A percentile compares a stretch with the other conserved stretches of the same genome.
Conservation (phyloP, 169 alveolate species). For the Plasmodium vivax region DNA sequence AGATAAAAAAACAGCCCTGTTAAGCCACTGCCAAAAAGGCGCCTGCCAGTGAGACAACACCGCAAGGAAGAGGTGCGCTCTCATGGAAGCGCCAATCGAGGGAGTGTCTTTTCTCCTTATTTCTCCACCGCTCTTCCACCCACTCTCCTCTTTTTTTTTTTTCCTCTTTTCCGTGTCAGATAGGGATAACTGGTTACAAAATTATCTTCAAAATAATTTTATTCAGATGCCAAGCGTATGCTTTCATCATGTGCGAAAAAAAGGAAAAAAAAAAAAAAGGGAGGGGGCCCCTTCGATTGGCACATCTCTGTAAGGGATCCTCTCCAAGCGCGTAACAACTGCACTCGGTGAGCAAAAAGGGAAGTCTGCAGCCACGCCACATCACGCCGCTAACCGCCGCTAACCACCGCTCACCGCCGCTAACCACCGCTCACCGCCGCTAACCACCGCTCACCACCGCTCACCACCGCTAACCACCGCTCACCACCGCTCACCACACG, state of each 20-base stretch:
- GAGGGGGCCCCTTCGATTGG: neutral
- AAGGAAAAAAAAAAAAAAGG: neutral
- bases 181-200: slow-evolving; percentile 74
- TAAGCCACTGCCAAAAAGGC: neutral
- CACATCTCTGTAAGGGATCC: neutral
- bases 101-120: neutral
- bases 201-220: slow-evolving; percentile 64
- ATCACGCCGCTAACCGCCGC: neutral
- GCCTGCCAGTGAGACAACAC: neutral
- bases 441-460: neutral
- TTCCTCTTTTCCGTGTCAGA: slow-evolving; percentile 49
- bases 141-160: neutral
- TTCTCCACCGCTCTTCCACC: neutral
- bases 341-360: neutral
- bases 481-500: neutral
- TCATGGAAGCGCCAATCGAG: neutral
- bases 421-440: neutral
- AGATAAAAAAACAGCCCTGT: neutral
- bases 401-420: neutral
- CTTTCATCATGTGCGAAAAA: slow-evolving; percentile 53
- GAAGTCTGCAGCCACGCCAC: neutral
- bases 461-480: neutral
- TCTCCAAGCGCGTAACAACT: neutral
- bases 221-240: slow-evolving; percentile 75
- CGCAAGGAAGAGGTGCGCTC: neutral